Evolutionary conservation across 345 rosid species (phyloP), one percentile per base, ranked within the genome.

Genomic region (Eucalyptus camaldulensis): DNA sequence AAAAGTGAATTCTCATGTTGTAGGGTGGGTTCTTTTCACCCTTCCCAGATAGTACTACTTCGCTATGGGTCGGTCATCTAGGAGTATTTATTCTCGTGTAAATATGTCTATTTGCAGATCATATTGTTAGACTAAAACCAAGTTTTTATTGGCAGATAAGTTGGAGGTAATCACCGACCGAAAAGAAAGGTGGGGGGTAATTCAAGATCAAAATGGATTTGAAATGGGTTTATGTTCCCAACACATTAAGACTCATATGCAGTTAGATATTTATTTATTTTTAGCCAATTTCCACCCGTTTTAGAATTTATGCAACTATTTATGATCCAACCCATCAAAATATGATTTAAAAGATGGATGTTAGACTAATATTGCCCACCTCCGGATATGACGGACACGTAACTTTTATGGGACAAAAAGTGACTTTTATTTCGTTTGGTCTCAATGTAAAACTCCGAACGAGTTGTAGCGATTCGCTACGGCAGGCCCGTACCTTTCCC

Each of bases 311-410:
- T 43, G 24, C 8, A 10, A 37, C 45, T 11, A 5, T 33, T 37
- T 10, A 37, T 72, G 44, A 33, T 43, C 8, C 3, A 6, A 19
- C 25, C 45, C 25, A 33, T 19, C 14, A 72, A 10, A 72, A 72
- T 33, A 72, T 33, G 45, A 37, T 10, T 37, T 72, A 19, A 9
- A 37, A 33, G 7, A 17, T 33, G 44, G 2, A 11, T 37, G 0
- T 19, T 5, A 33, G 24, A 69, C 13, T 58, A 1, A 69, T 60
- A 60, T 33, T 17, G 24, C 8, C 13, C 45, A 72, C 24, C 81
- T 72, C 81, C 0, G 0, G 3, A 9, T 19, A 19, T 0, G 13
- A 72, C 4, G 8, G 81, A 31, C 13, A 13, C 25, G 13, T 69
- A 17, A 69, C 10, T 16, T 69, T 14, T 17, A 31, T 1, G 76